These are phyloP conservation scores for Kluyveromyces sp. DNA, from an alignment of 1,139 yeast species.

Conservation along the genomic window DNA sequence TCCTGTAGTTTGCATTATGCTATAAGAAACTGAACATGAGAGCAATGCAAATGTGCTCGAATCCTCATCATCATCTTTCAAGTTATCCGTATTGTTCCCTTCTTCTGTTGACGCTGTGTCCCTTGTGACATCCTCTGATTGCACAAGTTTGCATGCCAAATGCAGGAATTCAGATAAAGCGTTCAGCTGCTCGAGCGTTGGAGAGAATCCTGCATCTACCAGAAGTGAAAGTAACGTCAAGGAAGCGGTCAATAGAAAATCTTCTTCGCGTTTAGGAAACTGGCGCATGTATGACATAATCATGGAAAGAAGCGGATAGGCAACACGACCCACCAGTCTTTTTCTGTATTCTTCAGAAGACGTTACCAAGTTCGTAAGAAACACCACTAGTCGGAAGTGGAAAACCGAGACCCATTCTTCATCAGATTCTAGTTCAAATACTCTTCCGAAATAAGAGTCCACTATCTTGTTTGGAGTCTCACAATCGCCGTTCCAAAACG, in stretches of 20 bases:
- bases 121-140: neutral
- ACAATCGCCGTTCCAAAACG: slow-evolving; percentile 14
- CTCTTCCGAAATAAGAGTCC: slow-evolving; percentile 17
- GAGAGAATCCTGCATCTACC: neutral
- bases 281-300: too few relatives aligned
- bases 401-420: slow-evolving; percentile 14
- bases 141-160: neutral
- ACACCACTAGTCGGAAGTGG: slow-evolving; percentile 25
- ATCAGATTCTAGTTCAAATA: slow-evolving; percentile 11
- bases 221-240: slow-evolving; percentile 13
- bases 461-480: slow-evolving; percentile 11
- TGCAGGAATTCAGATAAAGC: neutral
- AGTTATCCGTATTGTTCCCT: too few relatives aligned
- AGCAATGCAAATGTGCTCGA: neutral
- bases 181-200: neutral
- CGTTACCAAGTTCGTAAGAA: slow-evolving; percentile 26
- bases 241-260: slow-evolving; percentile 8
- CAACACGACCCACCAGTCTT: neutral
- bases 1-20: slow-evolving; percentile 6
- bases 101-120: too few relatives aligned
- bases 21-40: neutral
- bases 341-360: slow-evolving; percentile 8
- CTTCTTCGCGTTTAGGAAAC: neutral
- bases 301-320: neutral
- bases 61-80: slow-evolving; percentile 7